phyloP scores from a whole-genome alignment of 148 eudicot genomes.

The Spergularia marina region DNA sequence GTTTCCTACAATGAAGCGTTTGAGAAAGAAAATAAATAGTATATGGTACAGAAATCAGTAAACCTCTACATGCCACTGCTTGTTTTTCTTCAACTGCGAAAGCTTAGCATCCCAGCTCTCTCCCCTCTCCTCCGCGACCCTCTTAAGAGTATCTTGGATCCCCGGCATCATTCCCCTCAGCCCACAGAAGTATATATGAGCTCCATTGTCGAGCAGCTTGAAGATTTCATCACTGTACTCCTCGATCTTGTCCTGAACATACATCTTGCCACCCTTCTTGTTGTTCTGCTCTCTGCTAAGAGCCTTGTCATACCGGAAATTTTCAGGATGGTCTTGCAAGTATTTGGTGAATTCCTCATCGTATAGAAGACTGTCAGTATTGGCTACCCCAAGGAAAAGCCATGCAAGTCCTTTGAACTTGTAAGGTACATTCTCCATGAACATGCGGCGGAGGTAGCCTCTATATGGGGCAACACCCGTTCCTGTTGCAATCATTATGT shows the following conservation, averaged over 20 bases:
- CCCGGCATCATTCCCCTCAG: constrained; percentile 99
- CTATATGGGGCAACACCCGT: constrained; percentile 93
- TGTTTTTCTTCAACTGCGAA: constrained; percentile 81
- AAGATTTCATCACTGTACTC: constrained; percentile 90
- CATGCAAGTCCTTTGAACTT: constrained; percentile 86
- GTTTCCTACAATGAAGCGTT: constrained; percentile 19
- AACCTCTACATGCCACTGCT: constrained; percentile 98
- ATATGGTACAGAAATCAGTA: constrained; percentile 41
- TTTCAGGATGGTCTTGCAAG: constrained; percentile 56
- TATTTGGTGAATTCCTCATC: constrained; percentile 80
- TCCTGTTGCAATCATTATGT: constrained; percentile 97
- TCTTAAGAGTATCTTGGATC: constrained; percentile 77
- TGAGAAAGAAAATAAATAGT: constrained; percentile 1
- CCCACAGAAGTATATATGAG: constrained; percentile 93
- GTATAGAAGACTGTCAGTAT: constrained; percentile 81
- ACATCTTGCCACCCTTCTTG: constrained; percentile 87
- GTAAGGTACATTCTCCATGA: constrained; percentile 83
- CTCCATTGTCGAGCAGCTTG: constrained; percentile 73
- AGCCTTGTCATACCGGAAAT: constrained; percentile 75
- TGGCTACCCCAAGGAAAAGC: constrained; percentile 96
- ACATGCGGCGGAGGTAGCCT: constrained; percentile 95
- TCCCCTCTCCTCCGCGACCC: constrained; percentile 84
- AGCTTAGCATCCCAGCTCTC: constrained; percentile 90
- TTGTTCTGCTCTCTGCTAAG: constrained; percentile 89
- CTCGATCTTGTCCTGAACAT: constrained; percentile 90